Conservation (phyloP, 306 rosid species). For the Pyrus betulifolia region DNA sequence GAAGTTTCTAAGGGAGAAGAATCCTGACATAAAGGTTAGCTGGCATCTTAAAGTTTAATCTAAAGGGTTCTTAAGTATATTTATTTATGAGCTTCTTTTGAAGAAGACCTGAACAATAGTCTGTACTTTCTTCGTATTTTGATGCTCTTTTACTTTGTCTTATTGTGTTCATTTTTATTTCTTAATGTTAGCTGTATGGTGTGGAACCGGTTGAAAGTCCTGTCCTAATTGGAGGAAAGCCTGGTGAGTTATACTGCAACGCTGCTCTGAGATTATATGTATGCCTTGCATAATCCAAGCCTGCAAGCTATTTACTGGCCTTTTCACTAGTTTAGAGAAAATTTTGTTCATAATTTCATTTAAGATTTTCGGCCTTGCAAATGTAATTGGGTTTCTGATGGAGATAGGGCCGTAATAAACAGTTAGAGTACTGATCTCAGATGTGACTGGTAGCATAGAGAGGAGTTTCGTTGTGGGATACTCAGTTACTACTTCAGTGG, state of each 20-base stretch:
- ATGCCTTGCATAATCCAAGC: neutral
- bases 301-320: neutral
- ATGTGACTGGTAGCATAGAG: neutral
- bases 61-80: neutral
- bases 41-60: neutral
- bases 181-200: constrained; percentile 46
- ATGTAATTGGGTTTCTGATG: neutral
- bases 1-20: constrained; percentile 70
- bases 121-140: neutral
- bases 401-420: neutral
- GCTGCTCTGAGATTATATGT: neutral
- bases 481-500: neutral
- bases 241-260: constrained; percentile 40
- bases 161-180: neutral
- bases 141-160: constrained; percentile 1
- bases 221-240: constrained; percentile 81
- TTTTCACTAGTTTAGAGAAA: neutral
- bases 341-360: neutral
- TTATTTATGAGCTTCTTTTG: neutral
- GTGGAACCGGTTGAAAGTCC: constrained; percentile 78
- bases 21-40: constrained; percentile 58
- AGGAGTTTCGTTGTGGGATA: neutral
- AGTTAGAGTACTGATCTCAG: neutral
- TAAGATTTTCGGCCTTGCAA: neutral
- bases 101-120: neutral